Conservation (phyloP, 2,329 filamentous ascomycete species). For the Epicoccum nigrum region DNA sequence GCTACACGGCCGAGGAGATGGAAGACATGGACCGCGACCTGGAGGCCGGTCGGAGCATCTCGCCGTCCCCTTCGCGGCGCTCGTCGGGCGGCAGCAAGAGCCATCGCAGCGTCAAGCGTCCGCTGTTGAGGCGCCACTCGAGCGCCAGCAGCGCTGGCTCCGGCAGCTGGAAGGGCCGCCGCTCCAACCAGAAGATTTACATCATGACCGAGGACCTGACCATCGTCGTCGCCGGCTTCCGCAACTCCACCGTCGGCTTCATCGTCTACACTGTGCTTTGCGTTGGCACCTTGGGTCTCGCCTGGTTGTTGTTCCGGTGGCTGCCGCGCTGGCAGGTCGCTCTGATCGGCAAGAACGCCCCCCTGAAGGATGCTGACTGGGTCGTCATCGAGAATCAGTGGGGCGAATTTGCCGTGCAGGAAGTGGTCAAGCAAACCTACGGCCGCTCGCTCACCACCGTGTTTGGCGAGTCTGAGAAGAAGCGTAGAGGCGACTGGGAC, state of each 20-base stretch:
- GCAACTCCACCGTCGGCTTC: conserved; percentile 74
- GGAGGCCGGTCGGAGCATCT: conserved; percentile 41
- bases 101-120: conserved; percentile 60
- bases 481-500: conserved; percentile 70
- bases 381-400: conserved; percentile 97
- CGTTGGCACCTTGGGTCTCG: conserved; percentile 73
- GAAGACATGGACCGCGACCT: conserved; percentile 52
- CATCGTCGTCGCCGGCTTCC: conserved; percentile 90
- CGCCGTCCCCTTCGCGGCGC: conserved; percentile 55
- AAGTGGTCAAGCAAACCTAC: conserved; percentile 66
- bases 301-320: conserved; percentile 87
- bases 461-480: conserved; percentile 71
- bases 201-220: conserved; percentile 93
- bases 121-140: conserved; percentile 72
- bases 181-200: conserved; percentile 87
- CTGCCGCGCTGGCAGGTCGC: conserved; percentile 84
- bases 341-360: conserved; percentile 70
- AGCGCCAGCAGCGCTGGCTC: conserved; percentile 74
- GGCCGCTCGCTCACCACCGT: conserved; percentile 69
- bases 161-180: conserved; percentile 61
- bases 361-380: conserved; percentile 82
- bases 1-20: conserved; percentile 52
- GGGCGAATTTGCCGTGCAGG: conserved; percentile 84
- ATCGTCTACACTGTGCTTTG: conserved; percentile 74
- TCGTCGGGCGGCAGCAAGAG: conserved; percentile 68